These are phyloP conservation scores for Mortierella hygrophila DNA, from an alignment of 192 early-diverging fungal genomes.

Conservation along the genomic window DNA sequence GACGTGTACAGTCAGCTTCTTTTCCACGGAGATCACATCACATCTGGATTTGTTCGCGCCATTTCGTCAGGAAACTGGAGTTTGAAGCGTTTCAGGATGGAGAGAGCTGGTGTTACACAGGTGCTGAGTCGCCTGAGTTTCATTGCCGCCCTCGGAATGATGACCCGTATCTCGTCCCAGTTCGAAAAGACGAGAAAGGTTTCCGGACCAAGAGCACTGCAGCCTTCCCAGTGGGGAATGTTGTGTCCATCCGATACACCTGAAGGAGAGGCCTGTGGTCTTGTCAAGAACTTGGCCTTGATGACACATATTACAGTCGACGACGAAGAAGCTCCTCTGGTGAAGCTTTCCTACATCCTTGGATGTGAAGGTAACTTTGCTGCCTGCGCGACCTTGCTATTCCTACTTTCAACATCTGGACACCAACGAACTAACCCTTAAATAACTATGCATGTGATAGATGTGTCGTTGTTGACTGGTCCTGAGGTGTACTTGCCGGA, in stretches of 20 bases:
- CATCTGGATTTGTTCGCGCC: conserved; percentile 89
- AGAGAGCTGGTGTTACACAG: conserved; percentile 97
- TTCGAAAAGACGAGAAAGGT: conserved; percentile 99
- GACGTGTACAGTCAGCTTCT: conserved; percentile 85
- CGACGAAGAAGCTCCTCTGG: conserved; percentile 85
- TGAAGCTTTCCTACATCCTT: conserved; percentile 83
- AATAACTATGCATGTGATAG: conserved; percentile 38
- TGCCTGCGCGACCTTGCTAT: not conserved
- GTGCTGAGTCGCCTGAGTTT: conserved; percentile 94
- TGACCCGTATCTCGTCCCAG: conserved; percentile 96
- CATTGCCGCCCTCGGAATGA: conserved; percentile 96
- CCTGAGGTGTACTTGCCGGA: conserved; percentile 84
- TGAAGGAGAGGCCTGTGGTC: conserved; percentile 97
- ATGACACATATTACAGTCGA: conserved; percentile 99
- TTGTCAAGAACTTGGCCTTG: conserved; percentile 97
- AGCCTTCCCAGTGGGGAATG: conserved; percentile 99
- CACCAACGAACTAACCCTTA: too few relatives aligned
- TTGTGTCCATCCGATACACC: conserved; percentile 97
- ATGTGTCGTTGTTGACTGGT: conserved; percentile 90
- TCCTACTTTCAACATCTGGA: too few relatives aligned
- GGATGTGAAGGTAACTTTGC: conserved; percentile 79
- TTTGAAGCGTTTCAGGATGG: conserved; percentile 99
- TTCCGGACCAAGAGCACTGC: conserved; percentile 94
- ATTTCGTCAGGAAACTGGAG: conserved; percentile 99
- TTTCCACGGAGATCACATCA: conserved; percentile 86